Conservation (phyloP, 129 eudicot genomes). For the Flaveria trinervia region DNA sequence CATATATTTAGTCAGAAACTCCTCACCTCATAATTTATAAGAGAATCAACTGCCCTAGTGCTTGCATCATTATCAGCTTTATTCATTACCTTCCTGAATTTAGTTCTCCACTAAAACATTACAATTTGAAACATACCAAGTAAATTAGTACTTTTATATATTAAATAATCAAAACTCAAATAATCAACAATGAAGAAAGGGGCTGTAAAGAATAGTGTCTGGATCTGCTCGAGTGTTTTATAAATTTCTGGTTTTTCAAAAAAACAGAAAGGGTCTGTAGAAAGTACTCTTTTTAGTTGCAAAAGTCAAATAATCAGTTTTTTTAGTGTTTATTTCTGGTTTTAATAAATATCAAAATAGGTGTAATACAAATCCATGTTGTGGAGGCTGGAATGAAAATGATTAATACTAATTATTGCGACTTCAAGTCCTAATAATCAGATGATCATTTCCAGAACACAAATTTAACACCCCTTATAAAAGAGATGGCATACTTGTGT, state of each 20-base stretch:
- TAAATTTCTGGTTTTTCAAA: too few relatives aligned
- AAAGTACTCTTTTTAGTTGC: neutral
- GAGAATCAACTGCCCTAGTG: slow-evolving; percentile 96
- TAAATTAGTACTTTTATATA: neutral
- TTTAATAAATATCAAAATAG: neutral
- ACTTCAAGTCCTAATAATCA: neutral
- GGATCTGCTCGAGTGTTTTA: neutral
- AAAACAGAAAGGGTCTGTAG: neutral
- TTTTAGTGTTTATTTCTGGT: neutral
- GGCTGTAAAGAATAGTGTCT: neutral
- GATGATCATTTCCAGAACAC: neutral
- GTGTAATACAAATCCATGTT: neutral
- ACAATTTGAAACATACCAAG: slow-evolving; percentile 1
- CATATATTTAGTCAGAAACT: slow-evolving; percentile 3
- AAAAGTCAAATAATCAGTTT: neutral
- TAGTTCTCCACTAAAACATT: slow-evolving; percentile 87
- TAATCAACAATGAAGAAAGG: neutral
- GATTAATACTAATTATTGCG: neutral
- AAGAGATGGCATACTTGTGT: slow-evolving; percentile 65
- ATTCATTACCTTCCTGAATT: slow-evolving; percentile 96
- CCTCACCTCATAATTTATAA: slow-evolving; percentile 88
- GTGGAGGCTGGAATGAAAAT: neutral
- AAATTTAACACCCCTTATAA: neutral
- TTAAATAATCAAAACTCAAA: neutral
- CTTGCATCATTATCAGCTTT: slow-evolving; percentile 99